Evolutionary conservation across 306 rosid genomes (phyloP), one percentile per base, ranked within the genome.

Genomic region (Cucurbita moschata): DNA sequence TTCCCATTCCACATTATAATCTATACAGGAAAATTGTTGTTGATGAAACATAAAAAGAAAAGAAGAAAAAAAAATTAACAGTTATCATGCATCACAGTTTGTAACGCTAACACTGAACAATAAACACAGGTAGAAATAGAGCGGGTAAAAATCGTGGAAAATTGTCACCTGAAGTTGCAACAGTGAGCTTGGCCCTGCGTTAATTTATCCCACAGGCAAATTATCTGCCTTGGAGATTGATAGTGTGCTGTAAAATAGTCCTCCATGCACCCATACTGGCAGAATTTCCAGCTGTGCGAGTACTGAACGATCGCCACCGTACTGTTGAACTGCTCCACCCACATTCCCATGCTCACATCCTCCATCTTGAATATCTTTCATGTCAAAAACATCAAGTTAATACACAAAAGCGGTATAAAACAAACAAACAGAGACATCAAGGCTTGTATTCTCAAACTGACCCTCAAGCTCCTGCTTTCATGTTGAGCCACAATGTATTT

Each of bases 331-430:
- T 87, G 88, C 81, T 87, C 89, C 1, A 94, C 97, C 98, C 98
- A 94, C 98, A 90, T 88, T 77, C 98, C 98, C 98, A 94, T 86
- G 94, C 98, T 94, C 81, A 94, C 98, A 82, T 94, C 98, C 77
- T 94, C 98, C 98, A 94, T 94, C 84, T 94, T 94, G 78, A 94
- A 94, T n/a, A 90, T 90, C 97, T 94, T 87, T 71, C 68, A 37
- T 21, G 14, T 15, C 56, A 39, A 37, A 37, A 60, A 63, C 61
- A 75, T 63, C 18, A 1, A 30, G 35, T 68, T 5, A 50, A 8
- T 50, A 35, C 10, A 51, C 23, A 37, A 52, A 64, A 51, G 19
- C 5, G 21, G 35, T 18, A 13, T 3, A 30, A 30, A 30, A 19
- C 54, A 47, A 18, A 37, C 26, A 44, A 46, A 50, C 40, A 13